These are phyloP conservation scores for Lippia alba DNA, from an alignment of 305 asterid genomes.

Conservation along the genomic window DNA sequence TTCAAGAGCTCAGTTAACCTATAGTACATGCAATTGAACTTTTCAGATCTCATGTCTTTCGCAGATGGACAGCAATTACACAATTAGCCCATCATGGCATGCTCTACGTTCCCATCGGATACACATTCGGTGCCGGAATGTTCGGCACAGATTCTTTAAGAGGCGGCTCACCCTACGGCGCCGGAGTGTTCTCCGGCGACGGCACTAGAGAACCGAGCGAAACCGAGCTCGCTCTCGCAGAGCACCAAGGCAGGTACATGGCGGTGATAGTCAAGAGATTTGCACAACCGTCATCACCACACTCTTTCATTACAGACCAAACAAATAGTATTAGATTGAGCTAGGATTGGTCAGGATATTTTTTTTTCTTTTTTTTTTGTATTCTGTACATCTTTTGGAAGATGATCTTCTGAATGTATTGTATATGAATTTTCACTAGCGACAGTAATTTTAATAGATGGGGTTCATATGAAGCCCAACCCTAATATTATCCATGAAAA, in stretches of 20 bases:
- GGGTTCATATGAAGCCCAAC: no score
- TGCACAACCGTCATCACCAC: slow-evolving; percentile 17
- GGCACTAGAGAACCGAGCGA: slow-evolving; percentile 66
- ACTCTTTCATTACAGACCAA: not conserved
- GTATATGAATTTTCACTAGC: no score
- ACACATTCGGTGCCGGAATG: slow-evolving; percentile 78
- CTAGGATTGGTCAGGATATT: no score
- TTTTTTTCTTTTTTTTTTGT: no score
- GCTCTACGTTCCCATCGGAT: slow-evolving; percentile 73
- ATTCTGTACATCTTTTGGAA: no score
- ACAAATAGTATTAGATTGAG: not conserved
- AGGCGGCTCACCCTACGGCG: slow-evolving; percentile 79
- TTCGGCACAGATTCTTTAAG: slow-evolving; percentile 48
- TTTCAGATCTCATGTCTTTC: not conserved
- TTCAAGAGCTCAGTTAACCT: no score
- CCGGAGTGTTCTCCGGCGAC: slow-evolving; percentile 75
- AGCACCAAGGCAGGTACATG: slow-evolving; percentile 79
- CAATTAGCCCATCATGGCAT: slow-evolving; percentile 78
- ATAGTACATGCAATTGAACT: no score
- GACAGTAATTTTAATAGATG: no score
- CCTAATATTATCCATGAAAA: no score
- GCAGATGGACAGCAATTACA: slow-evolving; percentile 75
- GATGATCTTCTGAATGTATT: no score
- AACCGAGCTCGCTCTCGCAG: slow-evolving; percentile 62
- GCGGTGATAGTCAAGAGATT: slow-evolving; percentile 59